Percentiles rank a stretch among this genome's conserved stretches.
Evolutionary conservation across 805 yeast genomes (phyloP).

Genomic region (Lipomyces lipofer): DNA sequence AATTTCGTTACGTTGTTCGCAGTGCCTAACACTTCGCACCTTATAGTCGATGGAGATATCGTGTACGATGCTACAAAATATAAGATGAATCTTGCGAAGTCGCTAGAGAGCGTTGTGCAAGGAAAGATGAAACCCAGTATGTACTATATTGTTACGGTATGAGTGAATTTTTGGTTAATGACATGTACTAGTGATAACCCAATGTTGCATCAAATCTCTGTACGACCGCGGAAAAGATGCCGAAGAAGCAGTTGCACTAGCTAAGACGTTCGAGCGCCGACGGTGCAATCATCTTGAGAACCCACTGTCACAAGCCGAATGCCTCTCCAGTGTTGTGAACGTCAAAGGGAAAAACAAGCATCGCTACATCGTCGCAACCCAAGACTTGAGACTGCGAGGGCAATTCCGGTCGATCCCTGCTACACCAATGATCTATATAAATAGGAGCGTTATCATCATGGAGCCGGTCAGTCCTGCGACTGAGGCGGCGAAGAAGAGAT

Average conservation of each 20-base stretch:
- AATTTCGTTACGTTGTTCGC: neutral
- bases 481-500: constrained; percentile 46
- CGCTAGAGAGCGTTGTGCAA: constrained; percentile 77
- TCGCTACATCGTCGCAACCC: constrained; percentile 86
- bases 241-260: constrained; percentile 75
- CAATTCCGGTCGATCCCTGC: constrained; percentile 79
- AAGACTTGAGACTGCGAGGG: constrained; percentile 67
- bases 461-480: constrained; percentile 86
- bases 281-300: constrained; percentile 82
- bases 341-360: constrained; percentile 82
- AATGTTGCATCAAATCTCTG: constrained; percentile 87
- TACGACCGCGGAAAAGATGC: constrained; percentile 51
- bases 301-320: constrained; percentile 62
- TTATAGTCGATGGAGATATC: constrained; percentile 71
- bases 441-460: constrained; percentile 91
- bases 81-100: constrained; percentile 78
- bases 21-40: neutral
- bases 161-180: neutral
- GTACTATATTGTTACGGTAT: constrained; percentile 16
- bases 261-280: constrained; percentile 84
- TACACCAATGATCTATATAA: constrained; percentile 82
- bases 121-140: constrained; percentile 71
- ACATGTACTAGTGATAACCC: constrained; percentile 66
- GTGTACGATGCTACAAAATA: constrained; percentile 64
- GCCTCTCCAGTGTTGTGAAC: constrained; percentile 68